These are phyloP conservation scores for Rhypophila decipiens DNA, from an alignment of 495 filamentous ascomycete species.

Conservation along the genomic window DNA sequence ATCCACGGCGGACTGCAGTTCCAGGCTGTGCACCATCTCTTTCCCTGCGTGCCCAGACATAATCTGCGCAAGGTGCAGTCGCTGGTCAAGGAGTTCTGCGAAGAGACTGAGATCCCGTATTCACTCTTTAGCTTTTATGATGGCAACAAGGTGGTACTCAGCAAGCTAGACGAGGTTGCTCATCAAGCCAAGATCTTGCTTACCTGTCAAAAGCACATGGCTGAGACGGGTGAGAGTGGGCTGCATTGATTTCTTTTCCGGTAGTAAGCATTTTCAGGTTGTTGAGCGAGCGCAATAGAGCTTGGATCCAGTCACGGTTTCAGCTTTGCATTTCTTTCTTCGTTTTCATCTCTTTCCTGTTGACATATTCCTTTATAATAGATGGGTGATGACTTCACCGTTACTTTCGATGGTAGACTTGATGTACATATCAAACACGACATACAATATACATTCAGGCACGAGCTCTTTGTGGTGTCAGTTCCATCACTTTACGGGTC, in stretches of 20 bases:
- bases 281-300: too few species aligned
- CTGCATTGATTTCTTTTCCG: slow-evolving; percentile 19
- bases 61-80: slow-evolving; percentile 37
- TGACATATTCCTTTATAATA: too few species aligned
- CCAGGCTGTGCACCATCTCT: slow-evolving; percentile 44
- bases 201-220: slow-evolving; percentile 39
- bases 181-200: slow-evolving; percentile 34
- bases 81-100: slow-evolving; percentile 38
- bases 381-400: too few species aligned
- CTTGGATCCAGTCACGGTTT: too few species aligned
- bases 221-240: slow-evolving; percentile 33
- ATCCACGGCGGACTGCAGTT: slow-evolving; percentile 45
- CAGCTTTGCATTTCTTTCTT: too few species aligned
- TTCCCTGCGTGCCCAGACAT: slow-evolving; percentile 40
- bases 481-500: too few species aligned
- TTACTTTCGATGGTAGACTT: too few species aligned
- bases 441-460: too few species aligned
- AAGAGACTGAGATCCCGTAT: slow-evolving; percentile 38
- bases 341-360: too few species aligned
- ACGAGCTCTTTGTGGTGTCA: too few species aligned
- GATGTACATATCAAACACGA: too few species aligned
- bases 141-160: slow-evolving; percentile 35
- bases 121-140: slow-evolving; percentile 36
- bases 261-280: too few species aligned
- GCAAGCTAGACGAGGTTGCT: slow-evolving; percentile 32